phyloP scores from a whole-genome alignment of 2,329 filamentous ascomycete species.

The Zelopaecilomyces penicillatus region DNA sequence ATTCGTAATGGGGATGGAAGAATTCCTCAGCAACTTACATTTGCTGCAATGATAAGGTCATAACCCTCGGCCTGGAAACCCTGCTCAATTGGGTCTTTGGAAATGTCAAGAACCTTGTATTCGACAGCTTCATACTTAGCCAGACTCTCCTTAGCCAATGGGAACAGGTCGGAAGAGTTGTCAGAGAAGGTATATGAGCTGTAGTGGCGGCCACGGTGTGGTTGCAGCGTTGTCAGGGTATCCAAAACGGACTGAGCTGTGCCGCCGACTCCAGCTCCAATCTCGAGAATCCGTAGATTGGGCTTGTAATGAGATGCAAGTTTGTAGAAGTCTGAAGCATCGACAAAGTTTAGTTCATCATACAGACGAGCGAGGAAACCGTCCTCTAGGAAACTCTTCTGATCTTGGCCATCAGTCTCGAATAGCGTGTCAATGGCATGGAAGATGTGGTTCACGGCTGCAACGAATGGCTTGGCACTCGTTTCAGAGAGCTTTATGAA shows the following conservation, averaged over 20 bases:
- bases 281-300: constrained; percentile 27
- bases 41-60: constrained; percentile 17
- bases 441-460: background rate
- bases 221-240: background rate
- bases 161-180: constrained; percentile 15
- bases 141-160: constrained; percentile 13
- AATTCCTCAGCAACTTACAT: background rate
- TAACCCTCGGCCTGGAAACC: constrained; percentile 13
- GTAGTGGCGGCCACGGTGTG: background rate
- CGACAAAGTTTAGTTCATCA: background rate
- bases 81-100: constrained; percentile 14
- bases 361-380: background rate
- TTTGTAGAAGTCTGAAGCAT: constrained; percentile 11
- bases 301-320: constrained; percentile 15
- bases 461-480: background rate
- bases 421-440: background rate
- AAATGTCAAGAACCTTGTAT: constrained; percentile 18
- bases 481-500: background rate
- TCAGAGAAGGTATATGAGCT: constrained; percentile 16
- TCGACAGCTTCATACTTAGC: constrained; percentile 1
- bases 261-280: constrained; percentile 29
- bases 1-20: too few relatives aligned
- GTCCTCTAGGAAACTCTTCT: background rate
- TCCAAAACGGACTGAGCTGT: background rate
- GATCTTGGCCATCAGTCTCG: background rate